Evolutionary conservation across 1,284 basidiomycete species (phyloP), one percentile per base, ranked within the genome.

Genomic region (Heterobasidion occidentale): DNA sequence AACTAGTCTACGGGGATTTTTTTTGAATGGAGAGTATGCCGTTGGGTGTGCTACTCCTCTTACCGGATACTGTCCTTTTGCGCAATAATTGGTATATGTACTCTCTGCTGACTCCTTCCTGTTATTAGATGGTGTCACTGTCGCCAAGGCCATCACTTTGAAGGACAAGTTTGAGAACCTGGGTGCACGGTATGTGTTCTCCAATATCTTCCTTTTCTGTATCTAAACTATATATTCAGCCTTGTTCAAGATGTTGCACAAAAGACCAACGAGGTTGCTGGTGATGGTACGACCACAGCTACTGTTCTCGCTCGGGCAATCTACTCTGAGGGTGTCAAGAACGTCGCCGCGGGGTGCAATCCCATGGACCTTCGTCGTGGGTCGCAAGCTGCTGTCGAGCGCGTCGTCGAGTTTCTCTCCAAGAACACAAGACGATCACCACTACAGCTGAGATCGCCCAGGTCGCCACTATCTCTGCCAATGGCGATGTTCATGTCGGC

Each of bases 151-250:
- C 27, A 95, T 98, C 68, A 80, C 86, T 11, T 83, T 98, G 68
- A 88, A 98, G 76, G 94, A 98, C 86, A 97, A 95, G 77, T 98
- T 98, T 67, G 94, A 99, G 81, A 98, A 98, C 80, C 88, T 98
- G 58, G 94, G 96, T 72, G 95, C 96, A 69, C 89, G 94, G 89
- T 94, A 75, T 66, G 87, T 59, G 55, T 35, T 51, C 50, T 61
- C 20, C 38, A 14, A 38, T 35, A 34, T 47, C 53, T 36, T 48
- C 44, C 14, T 19, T 27, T 51, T 47, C 36, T 56, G 4, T 19
- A 11, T 34, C 51, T 6, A 52, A 62, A 54, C 46, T 9, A 34
- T 14, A 20, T 36, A 27, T 52, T 4, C 53, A 94, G 92, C 64
- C 88, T 98, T 59, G 84, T 98, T 58, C 94, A 97, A 72, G 94